Percentiles rank a stretch among this genome's conserved stretches.
Evolutionary conservation across 345 rosid species (phyloP).

Genomic region (Fremontodendron californicum): DNA sequence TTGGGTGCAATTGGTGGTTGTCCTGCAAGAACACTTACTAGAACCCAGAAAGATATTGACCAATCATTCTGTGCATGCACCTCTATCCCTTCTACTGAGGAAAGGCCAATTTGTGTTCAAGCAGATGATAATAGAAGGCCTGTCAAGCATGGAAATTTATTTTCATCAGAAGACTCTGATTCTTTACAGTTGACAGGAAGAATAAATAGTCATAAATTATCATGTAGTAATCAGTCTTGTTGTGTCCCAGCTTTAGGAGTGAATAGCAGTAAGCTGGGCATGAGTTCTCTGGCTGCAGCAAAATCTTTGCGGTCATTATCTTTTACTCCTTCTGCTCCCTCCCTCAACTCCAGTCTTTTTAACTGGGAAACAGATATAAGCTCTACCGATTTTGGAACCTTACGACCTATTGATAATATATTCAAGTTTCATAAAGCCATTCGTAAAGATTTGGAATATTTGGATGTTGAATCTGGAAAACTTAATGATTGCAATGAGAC

Average conservation of each 20-base stretch:
- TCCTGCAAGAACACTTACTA: slow-evolving; percentile 29
- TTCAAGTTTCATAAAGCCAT: slow-evolving; percentile 65
- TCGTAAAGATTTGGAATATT: slow-evolving; percentile 57
- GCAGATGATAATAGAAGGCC: slow-evolving; percentile 31
- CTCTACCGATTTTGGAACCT: slow-evolving; percentile 26
- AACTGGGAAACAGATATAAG: slow-evolving; percentile 50
- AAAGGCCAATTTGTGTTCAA: slow-evolving; percentile 18
- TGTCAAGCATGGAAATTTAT: slow-evolving; percentile 28
- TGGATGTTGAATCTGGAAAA: slow-evolving; percentile 59
- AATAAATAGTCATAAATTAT: slow-evolving; percentile 17
- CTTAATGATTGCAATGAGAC: slow-evolving; percentile 46
- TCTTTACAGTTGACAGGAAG: slow-evolving; percentile 16
- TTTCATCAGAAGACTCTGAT: slow-evolving; percentile 21
- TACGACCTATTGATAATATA: slow-evolving; percentile 58
- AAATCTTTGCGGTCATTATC: slow-evolving; percentile 51
- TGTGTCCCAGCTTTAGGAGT: slow-evolving; percentile 61
- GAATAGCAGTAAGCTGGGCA: slow-evolving; percentile 37
- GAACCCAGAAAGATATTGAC: slow-evolving; percentile 22
- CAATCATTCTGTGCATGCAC: slow-evolving; percentile 22
- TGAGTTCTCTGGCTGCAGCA: slow-evolving; percentile 45
- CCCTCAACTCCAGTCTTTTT: slow-evolving; percentile 57
- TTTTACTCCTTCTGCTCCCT: slow-evolving; percentile 48
- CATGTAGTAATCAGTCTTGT: slow-evolving; percentile 37
- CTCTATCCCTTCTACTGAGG: slow-evolving; percentile 20
- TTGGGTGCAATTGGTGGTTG: slow-evolving; percentile 38